These are phyloP conservation scores for Aquilaria yunnanensis DNA, from an alignment of 345 rosid genomes.

Conservation along the genomic window DNA sequence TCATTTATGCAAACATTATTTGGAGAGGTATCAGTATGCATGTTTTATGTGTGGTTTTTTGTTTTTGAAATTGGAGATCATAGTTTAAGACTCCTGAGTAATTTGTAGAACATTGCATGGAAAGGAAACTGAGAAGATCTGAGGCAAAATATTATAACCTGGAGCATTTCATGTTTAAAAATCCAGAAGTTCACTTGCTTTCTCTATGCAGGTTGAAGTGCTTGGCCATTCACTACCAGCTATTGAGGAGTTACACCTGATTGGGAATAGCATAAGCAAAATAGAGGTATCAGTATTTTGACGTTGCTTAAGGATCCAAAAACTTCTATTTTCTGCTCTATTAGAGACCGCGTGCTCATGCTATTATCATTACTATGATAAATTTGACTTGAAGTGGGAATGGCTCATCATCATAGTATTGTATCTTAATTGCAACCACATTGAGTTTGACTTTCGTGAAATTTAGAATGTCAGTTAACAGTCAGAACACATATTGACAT, in stretches of 20 bases:
- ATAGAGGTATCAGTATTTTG: constrained; percentile 36
- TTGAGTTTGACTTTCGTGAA: no score
- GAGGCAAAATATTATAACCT: neutral
- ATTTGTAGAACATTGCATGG: neutral
- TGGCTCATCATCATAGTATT: no score
- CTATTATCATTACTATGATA: no score
- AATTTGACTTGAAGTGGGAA: no score
- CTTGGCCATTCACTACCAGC: constrained; percentile 61
- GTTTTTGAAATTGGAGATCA: neutral
- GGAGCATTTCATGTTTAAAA: neutral
- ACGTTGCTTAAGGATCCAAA: constrained; percentile 8
- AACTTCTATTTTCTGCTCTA: neutral
- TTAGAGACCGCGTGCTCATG: neutral
- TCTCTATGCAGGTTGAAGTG: constrained; percentile 53
- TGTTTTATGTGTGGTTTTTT: neutral
- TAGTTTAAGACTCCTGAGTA: neutral
- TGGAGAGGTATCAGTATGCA: neutral
- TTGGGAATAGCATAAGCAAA: constrained; percentile 66
- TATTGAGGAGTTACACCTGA: constrained; percentile 83
- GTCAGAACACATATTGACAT: no score
- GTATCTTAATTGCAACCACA: no score
- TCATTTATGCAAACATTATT: neutral
- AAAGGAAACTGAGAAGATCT: neutral
- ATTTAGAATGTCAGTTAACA: no score
- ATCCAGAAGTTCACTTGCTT: neutral